Conservation (phyloP, 495 filamentous ascomycete genomes). For the Rhizodiscina lignyota region DNA sequence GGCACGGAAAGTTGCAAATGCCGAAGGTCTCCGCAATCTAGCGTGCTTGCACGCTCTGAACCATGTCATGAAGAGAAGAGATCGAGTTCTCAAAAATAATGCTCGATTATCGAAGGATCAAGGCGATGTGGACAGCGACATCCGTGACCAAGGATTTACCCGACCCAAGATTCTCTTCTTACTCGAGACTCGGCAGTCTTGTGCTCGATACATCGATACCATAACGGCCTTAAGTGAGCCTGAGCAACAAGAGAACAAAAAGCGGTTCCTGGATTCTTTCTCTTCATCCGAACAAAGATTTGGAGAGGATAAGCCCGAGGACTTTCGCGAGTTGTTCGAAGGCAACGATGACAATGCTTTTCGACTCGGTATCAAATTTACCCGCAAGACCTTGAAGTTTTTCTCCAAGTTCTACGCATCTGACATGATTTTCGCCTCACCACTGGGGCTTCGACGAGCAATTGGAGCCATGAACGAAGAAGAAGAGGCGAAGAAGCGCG, state of each 20-base stretch:
- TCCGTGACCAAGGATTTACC: conserved; percentile 90
- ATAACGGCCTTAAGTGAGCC: conserved; percentile 58
- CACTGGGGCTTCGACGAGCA: conserved; percentile 75
- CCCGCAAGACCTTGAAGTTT: conserved; percentile 83
- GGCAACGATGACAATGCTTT: conserved; percentile 97
- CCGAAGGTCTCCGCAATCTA: conserved; percentile 48
- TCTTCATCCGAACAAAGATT: conserved; percentile 43
- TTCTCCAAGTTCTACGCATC: conserved; percentile 93
- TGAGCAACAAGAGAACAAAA: conserved; percentile 89
- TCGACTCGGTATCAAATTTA: conserved; percentile 83
- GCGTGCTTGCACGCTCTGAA: conserved; percentile 75
- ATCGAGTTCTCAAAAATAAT: conserved; percentile 84
- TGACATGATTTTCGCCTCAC: conserved; percentile 82
- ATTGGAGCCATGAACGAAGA: conserved; percentile 50
- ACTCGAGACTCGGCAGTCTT: conserved; percentile 72
- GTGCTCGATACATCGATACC: conserved; percentile 55
- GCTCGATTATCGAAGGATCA: conserved; percentile 43
- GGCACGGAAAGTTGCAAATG: conserved; percentile 46
- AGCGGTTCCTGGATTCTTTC: conserved; percentile 75
- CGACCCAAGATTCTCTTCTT: conserved; percentile 83
- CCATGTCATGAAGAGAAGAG: conserved; percentile 85
- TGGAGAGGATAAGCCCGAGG: conserved; percentile 58
- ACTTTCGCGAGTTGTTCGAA: conserved; percentile 78
- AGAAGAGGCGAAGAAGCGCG: conserved; percentile 43
- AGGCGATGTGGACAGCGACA: conserved; percentile 41